These are phyloP conservation scores for Capsicum pubescens DNA, from an alignment of 257 asterid genomes.

Conservation along the genomic window DNA sequence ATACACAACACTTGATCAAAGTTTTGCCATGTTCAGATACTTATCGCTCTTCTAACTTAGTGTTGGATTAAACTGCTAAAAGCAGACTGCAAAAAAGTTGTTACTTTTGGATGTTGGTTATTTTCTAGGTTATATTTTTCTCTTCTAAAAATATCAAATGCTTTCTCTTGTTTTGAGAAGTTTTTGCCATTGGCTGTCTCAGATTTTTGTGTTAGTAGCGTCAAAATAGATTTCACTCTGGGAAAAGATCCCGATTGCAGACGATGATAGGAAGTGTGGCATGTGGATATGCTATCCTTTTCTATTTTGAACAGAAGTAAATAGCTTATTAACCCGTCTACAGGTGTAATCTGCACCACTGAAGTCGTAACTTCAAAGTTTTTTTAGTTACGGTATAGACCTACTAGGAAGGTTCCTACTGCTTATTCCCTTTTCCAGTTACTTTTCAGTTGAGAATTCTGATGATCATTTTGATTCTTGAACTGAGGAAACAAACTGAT, in stretches of 20 bases:
- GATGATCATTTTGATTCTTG: background rate
- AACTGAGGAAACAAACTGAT: background rate
- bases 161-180: background rate
- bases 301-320: background rate
- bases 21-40: background rate
- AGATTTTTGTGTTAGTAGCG: background rate
- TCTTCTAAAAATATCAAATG: background rate
- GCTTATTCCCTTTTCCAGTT: background rate
- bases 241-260: background rate
- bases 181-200: background rate
- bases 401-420: background rate
- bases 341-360: background rate
- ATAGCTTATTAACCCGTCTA: background rate
- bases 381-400: background rate
- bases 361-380: background rate
- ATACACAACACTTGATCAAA: background rate
- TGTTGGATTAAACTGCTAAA: background rate
- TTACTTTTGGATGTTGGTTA: background rate
- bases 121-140: background rate
- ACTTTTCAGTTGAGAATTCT: slow-evolving; percentile 6
- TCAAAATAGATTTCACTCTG: background rate
- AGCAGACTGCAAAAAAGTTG: background rate
- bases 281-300: slow-evolving; percentile 8
- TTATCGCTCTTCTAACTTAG: background rate
- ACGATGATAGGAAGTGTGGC: background rate